Conservation (phyloP, 73 alveolate genomes). For the Durusdinium trenchii region DNA sequence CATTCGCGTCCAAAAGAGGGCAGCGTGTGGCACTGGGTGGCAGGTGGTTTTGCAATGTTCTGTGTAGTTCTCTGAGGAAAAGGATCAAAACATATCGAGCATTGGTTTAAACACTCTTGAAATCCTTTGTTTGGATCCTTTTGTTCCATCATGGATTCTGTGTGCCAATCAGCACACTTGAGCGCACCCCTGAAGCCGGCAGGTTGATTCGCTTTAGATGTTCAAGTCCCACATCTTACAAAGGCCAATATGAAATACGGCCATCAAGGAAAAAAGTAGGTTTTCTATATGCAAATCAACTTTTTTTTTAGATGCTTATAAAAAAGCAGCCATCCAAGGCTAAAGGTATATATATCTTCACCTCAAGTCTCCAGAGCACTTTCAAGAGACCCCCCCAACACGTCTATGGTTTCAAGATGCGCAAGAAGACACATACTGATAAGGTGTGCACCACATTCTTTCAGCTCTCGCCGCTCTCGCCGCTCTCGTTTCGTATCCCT, state of each 20-base stretch:
- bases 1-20: background rate
- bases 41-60: background rate
- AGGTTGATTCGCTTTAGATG: background rate
- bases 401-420: no score
- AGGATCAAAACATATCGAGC: no score
- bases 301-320: background rate
- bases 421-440: no score
- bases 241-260: background rate
- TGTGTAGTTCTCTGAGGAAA: no score
- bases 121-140: no score
- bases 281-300: background rate
- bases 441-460: no score
- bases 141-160: background rate
- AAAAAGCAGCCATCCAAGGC: constrained; percentile 19
- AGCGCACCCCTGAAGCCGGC: background rate
- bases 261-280: background rate
- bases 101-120: no score
- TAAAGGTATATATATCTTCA: background rate
- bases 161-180: background rate
- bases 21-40: background rate
- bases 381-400: no score
- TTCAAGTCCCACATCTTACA: background rate
- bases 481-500: no score
- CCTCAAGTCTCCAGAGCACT: no score
- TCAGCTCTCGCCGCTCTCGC: no score